These are phyloP conservation scores for Macroventuria anomochaeta DNA, from an alignment of 2,329 filamentous ascomycete genomes.

Conservation along the genomic window DNA sequence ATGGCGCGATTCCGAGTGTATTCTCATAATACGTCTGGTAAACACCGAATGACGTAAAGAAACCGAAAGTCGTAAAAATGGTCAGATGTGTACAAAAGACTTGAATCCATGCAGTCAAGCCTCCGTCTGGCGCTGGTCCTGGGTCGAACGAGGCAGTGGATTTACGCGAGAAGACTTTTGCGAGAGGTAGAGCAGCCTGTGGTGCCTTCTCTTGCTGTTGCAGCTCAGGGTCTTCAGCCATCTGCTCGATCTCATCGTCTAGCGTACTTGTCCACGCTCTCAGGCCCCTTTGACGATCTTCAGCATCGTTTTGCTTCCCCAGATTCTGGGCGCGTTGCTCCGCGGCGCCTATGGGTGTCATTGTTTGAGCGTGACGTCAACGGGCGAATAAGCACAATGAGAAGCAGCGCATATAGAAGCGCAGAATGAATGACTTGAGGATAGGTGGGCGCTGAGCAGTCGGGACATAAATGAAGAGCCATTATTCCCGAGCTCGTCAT, in stretches of 20 bases:
- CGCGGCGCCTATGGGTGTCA: not conserved
- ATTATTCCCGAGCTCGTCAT: slow-evolving; percentile 6
- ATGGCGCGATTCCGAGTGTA: slow-evolving; percentile 46
- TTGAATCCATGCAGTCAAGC: slow-evolving; percentile 63
- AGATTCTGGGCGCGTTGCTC: not conserved
- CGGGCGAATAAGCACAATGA: not conserved
- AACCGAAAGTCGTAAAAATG: slow-evolving; percentile 64
- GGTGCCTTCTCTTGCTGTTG: slow-evolving; percentile 4
- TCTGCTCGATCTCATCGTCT: slow-evolving; percentile 27
- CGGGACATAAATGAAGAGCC: not conserved
- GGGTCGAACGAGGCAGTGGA: slow-evolving; percentile 36
- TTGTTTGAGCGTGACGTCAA: slow-evolving; percentile 2
- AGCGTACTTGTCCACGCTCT: slow-evolving; percentile 22
- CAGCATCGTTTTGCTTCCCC: not conserved
- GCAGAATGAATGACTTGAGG: not conserved
- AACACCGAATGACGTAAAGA: slow-evolving; percentile 62
- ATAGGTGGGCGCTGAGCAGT: not conserved
- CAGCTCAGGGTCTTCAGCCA: slow-evolving; percentile 10
- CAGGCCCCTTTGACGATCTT: not conserved
- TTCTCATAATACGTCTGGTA: slow-evolving; percentile 62
- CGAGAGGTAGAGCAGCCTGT: slow-evolving; percentile 10
- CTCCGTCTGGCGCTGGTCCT: slow-evolving; percentile 54
- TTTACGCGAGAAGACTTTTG: slow-evolving; percentile 30
- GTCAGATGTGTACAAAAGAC: slow-evolving; percentile 58
- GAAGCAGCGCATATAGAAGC: not conserved